These are phyloP conservation scores for Vigna unguiculata DNA, from an alignment of 306 rosid genomes.

Conservation along the genomic window DNA sequence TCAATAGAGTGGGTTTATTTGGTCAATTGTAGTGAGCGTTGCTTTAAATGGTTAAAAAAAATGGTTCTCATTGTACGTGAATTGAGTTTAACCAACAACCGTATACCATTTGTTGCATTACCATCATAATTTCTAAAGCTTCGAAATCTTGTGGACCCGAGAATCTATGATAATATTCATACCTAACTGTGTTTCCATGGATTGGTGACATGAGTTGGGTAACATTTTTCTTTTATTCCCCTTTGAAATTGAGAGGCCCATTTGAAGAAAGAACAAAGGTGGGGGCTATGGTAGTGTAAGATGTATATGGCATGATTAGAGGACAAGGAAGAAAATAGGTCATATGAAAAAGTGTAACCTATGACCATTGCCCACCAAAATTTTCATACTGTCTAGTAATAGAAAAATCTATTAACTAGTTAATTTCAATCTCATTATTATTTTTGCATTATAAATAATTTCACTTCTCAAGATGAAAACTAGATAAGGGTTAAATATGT, in stretches of 20 bases:
- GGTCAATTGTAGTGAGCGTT: too few species aligned
- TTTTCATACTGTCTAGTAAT: too few species aligned
- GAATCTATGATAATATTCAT: not conserved
- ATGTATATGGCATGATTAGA: conserved; percentile 25
- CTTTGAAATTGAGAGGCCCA: too few species aligned
- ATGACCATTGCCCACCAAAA: too few species aligned
- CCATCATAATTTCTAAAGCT: conserved; percentile 18
- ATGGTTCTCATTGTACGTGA: not conserved
- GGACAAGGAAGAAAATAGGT: not conserved
- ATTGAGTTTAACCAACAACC: conserved; percentile 8
- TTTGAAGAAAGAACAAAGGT: not conserved
- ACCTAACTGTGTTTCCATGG: conserved; percentile 32
- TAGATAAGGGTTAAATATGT: too few species aligned
- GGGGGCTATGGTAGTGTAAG: conserved; percentile 16
- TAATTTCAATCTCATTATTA: too few species aligned
- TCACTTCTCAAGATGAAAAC: too few species aligned
- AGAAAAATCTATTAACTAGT: too few species aligned
- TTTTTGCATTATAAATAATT: too few species aligned
- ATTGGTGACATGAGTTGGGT: conserved; percentile 24
- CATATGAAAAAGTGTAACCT: not conserved
- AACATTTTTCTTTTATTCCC: too few species aligned
- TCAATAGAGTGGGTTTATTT: too few species aligned
- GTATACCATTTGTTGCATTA: conserved; percentile 22
- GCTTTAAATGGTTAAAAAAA: too few species aligned
- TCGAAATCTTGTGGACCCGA: conserved; percentile 40